Evolutionary conservation across 2,329 filamentous ascomycete species (phyloP), one percentile per base, ranked within the genome.

Genomic region (Alternaria hordeiaustralica): DNA sequence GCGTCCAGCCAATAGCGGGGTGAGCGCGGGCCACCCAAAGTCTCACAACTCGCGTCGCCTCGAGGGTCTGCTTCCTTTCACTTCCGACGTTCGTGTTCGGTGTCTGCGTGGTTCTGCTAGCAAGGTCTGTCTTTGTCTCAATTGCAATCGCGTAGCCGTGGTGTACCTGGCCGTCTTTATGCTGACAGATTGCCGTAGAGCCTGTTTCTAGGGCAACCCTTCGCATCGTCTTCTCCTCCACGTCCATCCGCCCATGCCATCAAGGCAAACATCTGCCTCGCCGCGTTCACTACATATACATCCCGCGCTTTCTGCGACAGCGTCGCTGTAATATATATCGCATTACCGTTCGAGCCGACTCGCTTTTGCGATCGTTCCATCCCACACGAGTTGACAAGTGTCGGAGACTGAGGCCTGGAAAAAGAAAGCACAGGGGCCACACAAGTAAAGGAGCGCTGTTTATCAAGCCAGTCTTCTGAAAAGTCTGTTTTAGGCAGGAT

Each of bases 181-280:
- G 67, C 68, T 70, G 61, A 68, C 68, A 59, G 68, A 66, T 66
- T 53, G 55, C 45, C 58, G 28, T 51, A 60, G 62, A 65, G 55
- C 54, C 63, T 64, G 72, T 73, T 69, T 63, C 66, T 61, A 54
- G 63, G 64, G 67, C 70, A 73, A 73, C 72, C 66, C 70, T 72
- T 49, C 65, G 62, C 60, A 45, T 66, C 65, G 44, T 60, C 57
- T 55, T 15, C n/a, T 58, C 58, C 54, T 64, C 54, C 56, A 45
- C 44, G n/a, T 45, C 50, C 33, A 15, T 44, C 51, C 66, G 55
- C 63, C 49, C 46, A 47, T 36, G 44, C 46, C 46, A 47, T 58
- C 54, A 60, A 71, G 66, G 64, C 70, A 70, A 68, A 69, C 68
- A 50, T 67, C 66, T 63, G 69, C 71, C 67, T 71, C 60, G n/a